Conservation (phyloP, 1,284 basidiomycete genomes). For the Naganishia sp. region DNA sequence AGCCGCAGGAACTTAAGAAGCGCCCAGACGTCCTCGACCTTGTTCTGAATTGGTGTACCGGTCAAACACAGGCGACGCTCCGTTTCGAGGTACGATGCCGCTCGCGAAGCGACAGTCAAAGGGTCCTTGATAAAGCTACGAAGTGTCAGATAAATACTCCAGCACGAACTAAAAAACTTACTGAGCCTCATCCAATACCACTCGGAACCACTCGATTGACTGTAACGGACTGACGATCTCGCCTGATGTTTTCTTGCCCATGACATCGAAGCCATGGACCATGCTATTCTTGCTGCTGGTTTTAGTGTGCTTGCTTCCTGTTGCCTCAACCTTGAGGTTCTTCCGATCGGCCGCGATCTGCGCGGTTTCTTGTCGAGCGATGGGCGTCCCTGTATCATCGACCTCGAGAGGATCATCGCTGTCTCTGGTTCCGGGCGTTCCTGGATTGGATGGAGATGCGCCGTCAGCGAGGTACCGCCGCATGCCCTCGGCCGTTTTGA, state of each 20-base stretch:
- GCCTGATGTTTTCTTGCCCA: slow-evolving; percentile 46
- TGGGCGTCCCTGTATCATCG: slow-evolving; percentile 37
- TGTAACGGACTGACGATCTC: slow-evolving; percentile 79
- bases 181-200: slow-evolving; percentile 98
- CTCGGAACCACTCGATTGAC: slow-evolving; percentile 94
- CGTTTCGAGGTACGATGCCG: slow-evolving; percentile 90
- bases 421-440: slow-evolving; percentile 43
- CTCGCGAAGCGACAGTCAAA: slow-evolving; percentile 86
- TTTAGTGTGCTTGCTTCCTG: slow-evolving; percentile 30
- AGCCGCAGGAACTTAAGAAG: slow-evolving; percentile 93
- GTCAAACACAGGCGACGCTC: slow-evolving; percentile 91
- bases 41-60: slow-evolving; percentile 98
- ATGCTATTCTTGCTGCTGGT: slow-evolving; percentile 42
- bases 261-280: slow-evolving; percentile 50
- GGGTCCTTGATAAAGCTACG: slow-evolving; percentile 93
- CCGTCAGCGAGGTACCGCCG: slow-evolving; percentile 13
- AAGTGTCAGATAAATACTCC: neutral
- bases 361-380: slow-evolving; percentile 32
- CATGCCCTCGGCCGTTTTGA: slow-evolving; percentile 60
- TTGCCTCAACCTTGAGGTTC: slow-evolving; percentile 45
- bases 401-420: slow-evolving; percentile 48
- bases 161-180: slow-evolving; percentile 57
- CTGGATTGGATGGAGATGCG: slow-evolving; percentile 32
- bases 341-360: slow-evolving; percentile 72
- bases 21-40: slow-evolving; percentile 95